These are phyloP conservation scores for Cercospora janseana DNA, from an alignment of 2,329 filamentous ascomycete genomes.

Conservation along the genomic window DNA sequence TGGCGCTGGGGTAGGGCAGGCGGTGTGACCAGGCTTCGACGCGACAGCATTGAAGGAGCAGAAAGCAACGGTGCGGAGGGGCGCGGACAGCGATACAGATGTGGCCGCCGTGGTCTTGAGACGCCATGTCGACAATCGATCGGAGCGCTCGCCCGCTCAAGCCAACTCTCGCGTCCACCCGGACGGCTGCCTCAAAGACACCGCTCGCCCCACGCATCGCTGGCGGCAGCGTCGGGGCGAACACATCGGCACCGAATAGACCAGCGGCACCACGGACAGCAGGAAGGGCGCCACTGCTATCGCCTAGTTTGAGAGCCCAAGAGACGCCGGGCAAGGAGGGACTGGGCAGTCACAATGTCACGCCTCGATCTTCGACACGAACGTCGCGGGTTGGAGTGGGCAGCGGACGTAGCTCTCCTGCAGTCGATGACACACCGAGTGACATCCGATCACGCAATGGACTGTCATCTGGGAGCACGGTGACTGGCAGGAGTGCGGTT, in stretches of 20 bases:
- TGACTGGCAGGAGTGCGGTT: constrained; percentile 20
- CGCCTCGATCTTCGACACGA: constrained; percentile 72
- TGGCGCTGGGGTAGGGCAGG: not conserved
- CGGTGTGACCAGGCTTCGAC: not conserved
- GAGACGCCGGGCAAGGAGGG: constrained; percentile 56
- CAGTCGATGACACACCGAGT: constrained; percentile 25
- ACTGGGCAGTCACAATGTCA: constrained; percentile 65
- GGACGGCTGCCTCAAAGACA: constrained; percentile 36
- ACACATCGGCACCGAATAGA: constrained; percentile 32
- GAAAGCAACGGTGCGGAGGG: not conserved
- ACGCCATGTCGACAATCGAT: constrained; percentile 15
- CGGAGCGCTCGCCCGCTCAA: constrained; percentile 22
- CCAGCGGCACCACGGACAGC: constrained; percentile 34
- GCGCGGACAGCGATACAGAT: not conserved
- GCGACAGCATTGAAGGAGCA: too few species aligned
- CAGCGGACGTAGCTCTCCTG: constrained; percentile 52
- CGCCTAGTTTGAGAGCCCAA: constrained; percentile 27
- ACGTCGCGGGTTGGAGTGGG: constrained; percentile 65
- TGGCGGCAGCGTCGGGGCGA: constrained; percentile 22
- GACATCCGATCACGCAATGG: constrained; percentile 15
- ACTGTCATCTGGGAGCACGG: constrained; percentile 15
- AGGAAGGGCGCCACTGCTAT: constrained; percentile 41
- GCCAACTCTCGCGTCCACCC: constrained; percentile 22
- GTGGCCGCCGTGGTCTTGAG: not conserved
- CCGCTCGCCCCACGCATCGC: constrained; percentile 60